phyloP scores from a whole-genome alignment of 345 rosid species.

The Eucalyptus polyanthemos region DNA sequence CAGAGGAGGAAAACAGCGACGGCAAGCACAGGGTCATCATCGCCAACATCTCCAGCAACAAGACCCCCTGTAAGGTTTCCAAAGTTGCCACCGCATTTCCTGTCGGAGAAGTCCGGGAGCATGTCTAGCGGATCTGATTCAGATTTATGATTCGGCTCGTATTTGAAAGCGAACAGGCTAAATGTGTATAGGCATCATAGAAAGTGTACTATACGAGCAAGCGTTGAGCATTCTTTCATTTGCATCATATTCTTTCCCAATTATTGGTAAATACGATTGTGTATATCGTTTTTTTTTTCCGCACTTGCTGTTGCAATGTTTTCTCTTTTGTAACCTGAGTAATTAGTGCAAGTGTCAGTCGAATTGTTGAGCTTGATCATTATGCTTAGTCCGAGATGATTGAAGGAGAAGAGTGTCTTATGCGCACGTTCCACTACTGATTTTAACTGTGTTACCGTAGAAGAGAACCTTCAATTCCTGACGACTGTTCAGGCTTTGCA shows the following conservation, averaged over 20 bases:
- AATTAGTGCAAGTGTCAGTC: background rate
- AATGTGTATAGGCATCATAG: constrained; percentile 4
- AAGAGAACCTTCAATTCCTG: background rate
- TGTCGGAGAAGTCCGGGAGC: constrained; percentile 35
- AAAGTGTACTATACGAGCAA: background rate
- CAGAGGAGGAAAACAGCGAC: constrained; percentile 33
- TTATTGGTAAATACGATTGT: background rate
- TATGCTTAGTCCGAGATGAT: background rate
- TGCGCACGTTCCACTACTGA: background rate
- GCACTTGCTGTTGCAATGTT: background rate
- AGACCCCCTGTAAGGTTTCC: constrained; percentile 54
- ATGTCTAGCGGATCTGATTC: constrained; percentile 48
- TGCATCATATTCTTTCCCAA: background rate
- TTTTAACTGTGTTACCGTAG: background rate
- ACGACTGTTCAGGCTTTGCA: background rate
- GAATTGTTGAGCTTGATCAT: background rate
- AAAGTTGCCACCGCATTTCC: constrained; percentile 61
- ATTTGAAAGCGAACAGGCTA: background rate
- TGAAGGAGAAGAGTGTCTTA: background rate
- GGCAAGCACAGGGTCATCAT: constrained; percentile 7
- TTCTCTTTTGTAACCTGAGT: background rate
- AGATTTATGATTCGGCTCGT: constrained; percentile 21
- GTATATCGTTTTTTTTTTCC: background rate
- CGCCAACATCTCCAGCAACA: constrained; percentile 14
- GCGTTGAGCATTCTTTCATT: background rate